Evolutionary conservation across 345 rosid species (phyloP), one percentile per base, ranked within the genome.

Genomic region (Durio zibethinus): DNA sequence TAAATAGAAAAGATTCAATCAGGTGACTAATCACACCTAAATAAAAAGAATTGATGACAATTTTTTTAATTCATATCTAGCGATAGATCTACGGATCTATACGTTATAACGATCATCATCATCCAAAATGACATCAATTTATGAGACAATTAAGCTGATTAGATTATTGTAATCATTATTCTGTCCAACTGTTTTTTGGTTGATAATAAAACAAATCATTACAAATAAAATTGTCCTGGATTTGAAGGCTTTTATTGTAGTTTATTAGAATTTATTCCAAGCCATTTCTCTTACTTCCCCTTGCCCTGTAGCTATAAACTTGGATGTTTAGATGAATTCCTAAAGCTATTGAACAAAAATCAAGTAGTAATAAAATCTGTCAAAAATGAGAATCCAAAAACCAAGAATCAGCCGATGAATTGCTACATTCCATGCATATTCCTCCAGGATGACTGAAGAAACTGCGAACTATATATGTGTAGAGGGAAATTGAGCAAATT

Each of bases 361-460:
- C 0, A 48, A 4, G 11, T 16, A 48, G 20, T 15, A 2, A 29
- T 42, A 36, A 27, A 61, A 8, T 29, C 40, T 1, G 48, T 65
- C 70, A 38, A 65, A 65, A 66, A 67, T 11, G 52, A 42, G 47
- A 67, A 21, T 67, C 72, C 53, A 67, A 67, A 27, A 47, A 29
- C 25, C 40, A 8, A 31, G 74, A 71, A 71, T 71, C 74, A 4
- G 59, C 60, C 59, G 27, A 9, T 71, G 27, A 14, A 6, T 57
- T 10, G n/a, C 63, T 20, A 18, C 45, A 7, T 18, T 56, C 42
- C 56, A 31, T 16, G 20, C 10, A 64, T 16, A 10, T 53, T 53
- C 59, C 59, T 53, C 25, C 59, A 7, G 8, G 25, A 20, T 20
- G 25, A 7, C 3, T n/a, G 7, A 65, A 65, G 12, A 36, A 29